Evolutionary conservation across 768 basidiomycete genomes (phyloP), one percentile per base, ranked within the genome.

Genomic region (Naganishia vishniacii): DNA sequence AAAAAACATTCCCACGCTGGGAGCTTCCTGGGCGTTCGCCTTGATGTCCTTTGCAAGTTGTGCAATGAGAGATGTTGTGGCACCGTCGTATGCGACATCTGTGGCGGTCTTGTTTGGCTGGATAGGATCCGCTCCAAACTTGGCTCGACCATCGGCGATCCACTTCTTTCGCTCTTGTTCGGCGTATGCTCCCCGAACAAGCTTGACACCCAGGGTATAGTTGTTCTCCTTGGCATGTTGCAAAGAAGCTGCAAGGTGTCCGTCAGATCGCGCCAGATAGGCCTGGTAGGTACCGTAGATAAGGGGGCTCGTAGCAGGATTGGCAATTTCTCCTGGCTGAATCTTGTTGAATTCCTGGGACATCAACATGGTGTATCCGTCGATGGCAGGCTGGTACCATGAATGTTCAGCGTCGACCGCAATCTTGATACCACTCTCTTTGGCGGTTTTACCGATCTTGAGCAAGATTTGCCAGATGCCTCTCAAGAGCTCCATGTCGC

Each of bases 151-250:
- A 34, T 77, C 75, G 13, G 70, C 59, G 44, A 66, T 68, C 75
- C 75, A 77, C 63, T 70, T 71, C 58, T 73, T 67, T 23, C 71
- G 47, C 72, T 95, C 92, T 63, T 88, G 83, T 0, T 84, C 81
- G 71, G 92, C 89, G 76, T 97, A 97, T 2, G 92, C 92, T 0
- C 92, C 92, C 25, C 92, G 84, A 31, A 95, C 92, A 49, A 97
- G 86, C 77, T 95, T 97, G 61, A 91, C 85, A 11, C 92, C 92
- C 0, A 94, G 81, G 0, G 87, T 81, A 72, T 89, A 94, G 40
- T 83, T 81, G 67, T 85, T 80, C 56, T 73, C 75, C 66, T 82
- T 80, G 3, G 92, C 88, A 56, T 88, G 86, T 15, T 77, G 77
- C 47, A 93, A 78, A 40, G 84, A 82, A 20, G 84, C 83, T 0